phyloP scores from a whole-genome alignment of 805 yeast genomes.

The Zygosaccharomyces bailii region DNA sequence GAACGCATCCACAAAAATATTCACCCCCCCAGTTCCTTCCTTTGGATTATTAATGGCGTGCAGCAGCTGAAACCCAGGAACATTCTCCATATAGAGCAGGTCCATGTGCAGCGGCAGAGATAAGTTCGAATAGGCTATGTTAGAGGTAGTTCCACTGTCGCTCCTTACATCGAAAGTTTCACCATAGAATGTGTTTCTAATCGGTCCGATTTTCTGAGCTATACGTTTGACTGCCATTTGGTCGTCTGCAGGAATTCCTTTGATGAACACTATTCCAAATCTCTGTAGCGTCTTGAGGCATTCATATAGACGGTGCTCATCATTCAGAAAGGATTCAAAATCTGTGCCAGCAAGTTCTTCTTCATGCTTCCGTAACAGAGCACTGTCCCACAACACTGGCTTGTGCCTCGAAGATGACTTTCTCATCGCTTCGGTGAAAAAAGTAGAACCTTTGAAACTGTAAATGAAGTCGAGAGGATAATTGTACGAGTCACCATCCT shows the following conservation, averaged over 20 bases:
- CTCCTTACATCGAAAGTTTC: conserved; percentile 62
- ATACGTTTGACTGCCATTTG: conserved; percentile 40
- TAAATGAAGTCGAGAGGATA: conserved; percentile 49
- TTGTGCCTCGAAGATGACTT: conserved; percentile 30
- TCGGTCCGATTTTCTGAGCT: conserved; percentile 59
- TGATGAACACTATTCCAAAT: conserved; percentile 55
- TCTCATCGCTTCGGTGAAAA: conserved; percentile 30
- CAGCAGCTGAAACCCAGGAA: conserved; percentile 72
- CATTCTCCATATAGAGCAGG: conserved; percentile 69
- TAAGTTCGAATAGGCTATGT: conserved; percentile 64
- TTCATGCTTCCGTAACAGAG: conserved; percentile 22
- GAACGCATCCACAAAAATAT: conserved; percentile 65
- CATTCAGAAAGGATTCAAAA: conserved; percentile 42
- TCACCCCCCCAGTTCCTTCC: conserved; percentile 60
- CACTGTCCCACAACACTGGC: conserved; percentile 43
- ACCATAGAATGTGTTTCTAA: conserved; percentile 71
- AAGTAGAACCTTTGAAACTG: conserved; percentile 41
- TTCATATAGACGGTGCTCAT: conserved; percentile 36
- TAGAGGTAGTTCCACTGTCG: conserved; percentile 48
- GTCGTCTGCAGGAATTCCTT: conserved; percentile 47
- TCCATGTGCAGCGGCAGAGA: conserved; percentile 77
- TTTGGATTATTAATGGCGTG: conserved; percentile 53
- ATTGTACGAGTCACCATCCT: conserved; percentile 42
- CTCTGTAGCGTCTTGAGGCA: conserved; percentile 47
- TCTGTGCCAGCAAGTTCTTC: conserved; percentile 31